Percentiles rank a stretch among this genome's conserved stretches.
Evolutionary conservation across 169 alveolate species (phyloP).

Genomic region (Sarcocystis neurona): DNA sequence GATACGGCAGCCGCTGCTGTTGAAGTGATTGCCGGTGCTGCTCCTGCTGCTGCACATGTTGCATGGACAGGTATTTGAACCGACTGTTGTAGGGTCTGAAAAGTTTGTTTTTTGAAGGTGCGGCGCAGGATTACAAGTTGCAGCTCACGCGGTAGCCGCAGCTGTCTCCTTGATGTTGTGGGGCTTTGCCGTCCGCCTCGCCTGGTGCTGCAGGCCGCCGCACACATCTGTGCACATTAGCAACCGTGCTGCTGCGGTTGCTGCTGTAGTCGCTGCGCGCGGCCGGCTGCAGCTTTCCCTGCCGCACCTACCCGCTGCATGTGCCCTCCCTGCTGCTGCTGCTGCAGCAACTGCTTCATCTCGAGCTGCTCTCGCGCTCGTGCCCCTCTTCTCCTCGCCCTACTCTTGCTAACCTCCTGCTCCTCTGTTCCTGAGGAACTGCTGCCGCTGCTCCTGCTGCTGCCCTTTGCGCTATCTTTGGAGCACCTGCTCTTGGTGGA

Average conservation of each 20-base stretch:
- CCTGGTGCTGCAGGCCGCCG: slow-evolving; percentile 64
- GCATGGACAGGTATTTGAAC: slow-evolving; percentile 22
- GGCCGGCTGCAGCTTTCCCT: background rate
- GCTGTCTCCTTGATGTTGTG: slow-evolving; percentile 74
- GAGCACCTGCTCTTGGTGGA: no score
- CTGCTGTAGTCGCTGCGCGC: background rate
- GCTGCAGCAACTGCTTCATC: no score
- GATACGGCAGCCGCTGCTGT: no score
- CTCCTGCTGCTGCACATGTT: no score
- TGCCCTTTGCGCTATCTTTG: no score
- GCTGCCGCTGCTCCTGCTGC: no score
- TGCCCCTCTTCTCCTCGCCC: no score
- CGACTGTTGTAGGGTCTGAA: slow-evolving; percentile 18
- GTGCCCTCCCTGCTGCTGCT: slow-evolving; percentile 3
- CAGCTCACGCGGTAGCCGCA: slow-evolving; percentile 70
- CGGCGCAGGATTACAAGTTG: slow-evolving; percentile 67
- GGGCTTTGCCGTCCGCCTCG: slow-evolving; percentile 76
- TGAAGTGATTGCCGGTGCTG: no score
- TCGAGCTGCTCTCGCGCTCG: no score
- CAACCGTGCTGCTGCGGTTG: slow-evolving; percentile 29
- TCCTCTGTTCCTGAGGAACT: no score
- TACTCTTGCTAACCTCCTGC: no score
- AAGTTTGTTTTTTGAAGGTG: slow-evolving; percentile 72
- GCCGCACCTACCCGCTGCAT: background rate
- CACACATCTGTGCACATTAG: background rate